A percentile compares a stretch with the other conserved stretches of the same genome.
Evolutionary conservation across 345 rosid genomes (phyloP).

Genomic region (Trapa bicornis): DNA sequence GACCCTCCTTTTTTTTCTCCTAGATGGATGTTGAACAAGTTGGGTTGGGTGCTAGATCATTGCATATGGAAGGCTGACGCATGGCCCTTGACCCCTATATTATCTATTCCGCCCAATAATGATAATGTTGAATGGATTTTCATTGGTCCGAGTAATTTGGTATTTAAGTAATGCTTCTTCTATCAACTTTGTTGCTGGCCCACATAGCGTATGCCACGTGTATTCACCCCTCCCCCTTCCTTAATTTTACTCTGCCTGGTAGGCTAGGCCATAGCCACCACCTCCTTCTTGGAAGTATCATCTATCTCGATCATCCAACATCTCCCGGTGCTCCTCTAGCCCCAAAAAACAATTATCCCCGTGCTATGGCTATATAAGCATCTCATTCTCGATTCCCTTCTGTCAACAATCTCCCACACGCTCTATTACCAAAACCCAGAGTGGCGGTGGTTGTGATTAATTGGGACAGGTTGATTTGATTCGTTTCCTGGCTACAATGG

Average conservation of each 20-base stretch:
- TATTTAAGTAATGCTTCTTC: too few species aligned
- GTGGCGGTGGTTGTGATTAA: too few species aligned
- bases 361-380: constrained; percentile 5
- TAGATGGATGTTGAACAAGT: background rate
- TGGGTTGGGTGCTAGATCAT: background rate
- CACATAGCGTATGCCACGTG: too few species aligned
- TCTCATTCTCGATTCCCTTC: background rate
- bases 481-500: background rate
- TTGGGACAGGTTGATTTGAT: too few species aligned
- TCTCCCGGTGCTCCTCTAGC: too few species aligned
- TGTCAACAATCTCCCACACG: background rate
- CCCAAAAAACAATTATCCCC: too few species aligned
- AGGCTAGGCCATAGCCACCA: background rate
- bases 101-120: background rate
- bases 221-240: background rate
- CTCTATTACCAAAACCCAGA: background rate
- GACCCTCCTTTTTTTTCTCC: background rate
- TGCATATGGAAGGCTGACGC: background rate
- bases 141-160: too few species aligned
- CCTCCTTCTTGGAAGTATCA: constrained; percentile 33
- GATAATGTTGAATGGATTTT: too few species aligned
- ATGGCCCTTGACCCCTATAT: background rate
- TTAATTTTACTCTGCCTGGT: background rate
- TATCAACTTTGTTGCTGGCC: too few species aligned
- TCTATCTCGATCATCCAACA: background rate